These are phyloP conservation scores for Talaromyces stipitatus DNA, from an alignment of 495 filamentous ascomycete genomes.

Conservation along the genomic window DNA sequence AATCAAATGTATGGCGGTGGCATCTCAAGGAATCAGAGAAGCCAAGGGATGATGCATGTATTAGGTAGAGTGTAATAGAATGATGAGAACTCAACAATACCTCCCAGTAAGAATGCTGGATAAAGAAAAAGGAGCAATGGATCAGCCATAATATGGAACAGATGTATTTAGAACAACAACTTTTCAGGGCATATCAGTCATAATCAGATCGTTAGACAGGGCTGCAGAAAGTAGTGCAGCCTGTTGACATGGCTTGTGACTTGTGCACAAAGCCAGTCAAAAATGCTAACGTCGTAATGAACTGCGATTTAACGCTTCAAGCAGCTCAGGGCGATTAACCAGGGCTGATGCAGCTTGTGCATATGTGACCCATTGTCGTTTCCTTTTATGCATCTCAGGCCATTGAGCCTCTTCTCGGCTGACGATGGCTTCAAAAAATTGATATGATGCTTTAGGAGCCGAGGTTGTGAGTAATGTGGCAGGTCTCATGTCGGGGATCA, in stretches of 20 bases:
- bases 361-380: constrained; percentile 82
- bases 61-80: neutral
- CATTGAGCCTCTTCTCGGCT: constrained; percentile 75
- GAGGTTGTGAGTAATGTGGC: constrained; percentile 48
- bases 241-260: constrained; percentile 4
- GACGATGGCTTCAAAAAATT: constrained; percentile 83
- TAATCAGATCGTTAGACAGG: constrained; percentile 3
- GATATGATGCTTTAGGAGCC: constrained; percentile 70
- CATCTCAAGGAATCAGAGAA: neutral
- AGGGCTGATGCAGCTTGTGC: constrained; percentile 70
- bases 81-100: neutral
- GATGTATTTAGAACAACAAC: neutral
- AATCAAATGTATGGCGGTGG: neutral
- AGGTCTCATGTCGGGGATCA: constrained; percentile 70
- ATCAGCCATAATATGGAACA: neutral
- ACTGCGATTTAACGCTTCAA: constrained; percentile 78
- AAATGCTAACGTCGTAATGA: constrained; percentile 53
- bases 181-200: constrained; percentile 8
- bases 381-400: constrained; percentile 91
- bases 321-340: constrained; percentile 72
- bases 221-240: constrained; percentile 8
- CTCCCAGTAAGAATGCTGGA: neutral
- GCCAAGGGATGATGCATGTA: neutral
- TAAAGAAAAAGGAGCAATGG: neutral
- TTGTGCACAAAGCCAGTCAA: neutral